Conservation (phyloP, 140 eudicot species). For the Erigeron philadelphicus region DNA sequence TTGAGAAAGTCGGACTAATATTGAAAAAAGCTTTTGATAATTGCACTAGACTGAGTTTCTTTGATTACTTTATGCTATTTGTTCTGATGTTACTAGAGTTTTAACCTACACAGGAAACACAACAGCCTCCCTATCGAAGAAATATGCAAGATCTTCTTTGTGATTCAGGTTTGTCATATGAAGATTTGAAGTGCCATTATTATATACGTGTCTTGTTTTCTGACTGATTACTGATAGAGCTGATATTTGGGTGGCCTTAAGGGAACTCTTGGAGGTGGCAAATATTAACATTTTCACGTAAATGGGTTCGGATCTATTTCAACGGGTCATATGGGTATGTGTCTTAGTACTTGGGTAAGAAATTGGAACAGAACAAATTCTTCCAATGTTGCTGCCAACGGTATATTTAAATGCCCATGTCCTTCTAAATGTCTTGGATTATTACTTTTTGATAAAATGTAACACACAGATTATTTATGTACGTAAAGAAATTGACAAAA, state of each 20-base stretch:
- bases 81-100: slow-evolving; percentile 18
- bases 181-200: slow-evolving; percentile 14
- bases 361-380: not conserved
- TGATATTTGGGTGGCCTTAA: not conserved
- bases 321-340: not conserved
- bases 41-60: not conserved
- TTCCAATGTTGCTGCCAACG: not conserved
- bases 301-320: not conserved
- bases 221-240: slow-evolving; percentile 7
- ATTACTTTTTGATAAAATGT: not conserved
- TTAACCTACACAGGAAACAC: slow-evolving; percentile 67
- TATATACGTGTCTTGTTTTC: slow-evolving; percentile 4
- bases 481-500: no score
- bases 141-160: slow-evolving; percentile 98
- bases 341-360: not conserved
- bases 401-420: not conserved
- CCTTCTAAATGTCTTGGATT: not conserved
- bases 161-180: slow-evolving; percentile 63
- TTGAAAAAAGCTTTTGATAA: not conserved
- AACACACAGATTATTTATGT: no score
- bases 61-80: not conserved
- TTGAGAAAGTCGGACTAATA: not conserved
- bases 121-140: slow-evolving; percentile 82
- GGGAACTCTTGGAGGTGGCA: not conserved
- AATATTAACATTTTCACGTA: not conserved